Evolutionary conservation across 305 asterid genomes (phyloP).

Genomic region (Solanum hybrid): DNA sequence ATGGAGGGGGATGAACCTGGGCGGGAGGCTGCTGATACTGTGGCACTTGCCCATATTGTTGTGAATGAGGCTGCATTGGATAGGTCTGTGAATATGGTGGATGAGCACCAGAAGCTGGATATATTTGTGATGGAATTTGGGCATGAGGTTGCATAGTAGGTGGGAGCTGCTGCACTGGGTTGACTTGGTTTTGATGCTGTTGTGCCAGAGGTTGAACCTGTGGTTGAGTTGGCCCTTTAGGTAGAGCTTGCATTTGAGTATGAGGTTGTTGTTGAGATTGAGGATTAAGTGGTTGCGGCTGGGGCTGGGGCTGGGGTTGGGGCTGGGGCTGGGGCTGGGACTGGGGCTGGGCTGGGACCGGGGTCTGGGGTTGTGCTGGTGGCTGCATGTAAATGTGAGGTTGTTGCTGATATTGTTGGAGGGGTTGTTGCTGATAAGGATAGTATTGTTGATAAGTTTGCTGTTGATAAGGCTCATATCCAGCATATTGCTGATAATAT

Average conservation of each 20-base stretch:
- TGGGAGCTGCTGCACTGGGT: slow-evolving; percentile 39
- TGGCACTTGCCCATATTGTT: slow-evolving; percentile 35
- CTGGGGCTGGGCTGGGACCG: slow-evolving; percentile 14
- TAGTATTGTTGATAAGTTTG: slow-evolving; percentile 61
- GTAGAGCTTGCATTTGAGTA: slow-evolving; percentile 30
- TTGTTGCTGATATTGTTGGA: slow-evolving; percentile 58
- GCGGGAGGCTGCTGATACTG: slow-evolving; percentile 43
- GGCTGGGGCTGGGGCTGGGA: slow-evolving; percentile 23
- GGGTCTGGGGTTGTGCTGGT: slow-evolving; percentile 29
- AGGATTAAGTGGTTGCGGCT: slow-evolving; percentile 21
- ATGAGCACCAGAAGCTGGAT: slow-evolving; percentile 40
- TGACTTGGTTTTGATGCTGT: slow-evolving; percentile 37
- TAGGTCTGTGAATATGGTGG: slow-evolving; percentile 31
- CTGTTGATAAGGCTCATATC: slow-evolving; percentile 58
- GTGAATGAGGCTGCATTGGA: slow-evolving; percentile 20
- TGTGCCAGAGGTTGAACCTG: slow-evolving; percentile 32
- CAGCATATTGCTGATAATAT: slow-evolving; percentile 76
- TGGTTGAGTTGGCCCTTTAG: slow-evolving; percentile 34
- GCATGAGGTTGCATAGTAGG: slow-evolving; percentile 48
- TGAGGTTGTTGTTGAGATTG: slow-evolving; percentile 26
- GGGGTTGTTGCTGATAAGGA: slow-evolving; percentile 49
- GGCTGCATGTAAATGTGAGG: slow-evolving; percentile 41
- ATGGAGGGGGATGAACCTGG: slow-evolving; percentile 36
- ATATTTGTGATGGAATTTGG: slow-evolving; percentile 34
- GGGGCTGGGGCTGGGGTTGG: slow-evolving; percentile 8